A percentile compares a stretch with the other conserved stretches of the same genome.
Conservation (phyloP, 176 grass and related monocot genomes). For the Panicum miliaceum region DNA sequence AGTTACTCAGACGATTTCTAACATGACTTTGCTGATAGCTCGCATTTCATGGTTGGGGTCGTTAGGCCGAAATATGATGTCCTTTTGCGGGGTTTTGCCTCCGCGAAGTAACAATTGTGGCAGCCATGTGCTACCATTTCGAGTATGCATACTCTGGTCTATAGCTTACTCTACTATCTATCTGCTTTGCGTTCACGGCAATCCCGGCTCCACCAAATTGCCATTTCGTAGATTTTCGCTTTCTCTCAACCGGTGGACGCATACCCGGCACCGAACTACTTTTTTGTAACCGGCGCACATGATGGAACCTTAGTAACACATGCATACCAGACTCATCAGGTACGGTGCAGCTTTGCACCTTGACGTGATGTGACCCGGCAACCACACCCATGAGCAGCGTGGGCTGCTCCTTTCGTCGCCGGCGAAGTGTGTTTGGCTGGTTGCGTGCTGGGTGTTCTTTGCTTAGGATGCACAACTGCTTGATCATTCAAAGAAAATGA, state of each 20-base stretch:
- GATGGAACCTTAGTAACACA: too few relatives aligned
- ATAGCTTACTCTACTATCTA: too few relatives aligned
- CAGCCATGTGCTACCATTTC: not conserved
- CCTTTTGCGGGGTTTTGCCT: not conserved
- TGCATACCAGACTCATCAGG: not conserved
- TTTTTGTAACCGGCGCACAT: not conserved
- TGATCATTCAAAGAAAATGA: slow-evolving; percentile 33
- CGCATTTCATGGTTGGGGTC: not conserved
- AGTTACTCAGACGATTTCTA: not conserved
- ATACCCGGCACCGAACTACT: not conserved
- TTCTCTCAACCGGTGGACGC: not conserved
- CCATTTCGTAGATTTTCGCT: not conserved
- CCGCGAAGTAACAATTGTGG: not conserved
- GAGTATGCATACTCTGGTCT: not conserved
- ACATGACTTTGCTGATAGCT: not conserved
- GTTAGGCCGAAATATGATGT: not conserved
- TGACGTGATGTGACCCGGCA: not conserved
- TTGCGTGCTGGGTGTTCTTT: slow-evolving; percentile 16
- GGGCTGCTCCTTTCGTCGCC: not conserved
- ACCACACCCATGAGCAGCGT: not conserved
- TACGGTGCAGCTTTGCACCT: not conserved
- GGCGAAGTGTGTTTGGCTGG: slow-evolving; percentile 2
- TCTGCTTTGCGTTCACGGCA: not conserved
- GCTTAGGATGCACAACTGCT: slow-evolving; percentile 18
- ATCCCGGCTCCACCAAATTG: not conserved